Evolutionary conservation across 2,329 filamentous ascomycete species (phyloP).

Genomic region (Fusarium sp.): DNA sequence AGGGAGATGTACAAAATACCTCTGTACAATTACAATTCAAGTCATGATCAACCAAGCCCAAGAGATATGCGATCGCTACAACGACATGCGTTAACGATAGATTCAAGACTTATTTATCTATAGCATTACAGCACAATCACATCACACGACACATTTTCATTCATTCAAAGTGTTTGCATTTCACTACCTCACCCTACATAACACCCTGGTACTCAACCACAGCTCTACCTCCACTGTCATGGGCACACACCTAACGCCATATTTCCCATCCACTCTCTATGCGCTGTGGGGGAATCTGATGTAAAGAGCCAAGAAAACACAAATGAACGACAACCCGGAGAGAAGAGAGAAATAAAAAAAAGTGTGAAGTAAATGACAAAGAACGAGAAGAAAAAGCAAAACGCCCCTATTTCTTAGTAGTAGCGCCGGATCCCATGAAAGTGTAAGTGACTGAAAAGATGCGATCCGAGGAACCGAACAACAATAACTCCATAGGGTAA

Average conservation of each 20-base stretch:
- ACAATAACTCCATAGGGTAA: slow-evolving; percentile 22
- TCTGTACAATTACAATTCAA: slow-evolving; percentile 45
- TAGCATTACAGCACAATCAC: background rate
- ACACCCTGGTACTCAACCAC: slow-evolving; percentile 26
- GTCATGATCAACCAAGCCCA: slow-evolving; percentile 25
- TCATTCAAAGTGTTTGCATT: slow-evolving; percentile 48
- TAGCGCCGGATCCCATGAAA: slow-evolving; percentile 49
- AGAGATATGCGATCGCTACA: background rate
- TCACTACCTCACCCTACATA: slow-evolving; percentile 41
- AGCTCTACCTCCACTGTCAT: slow-evolving; percentile 37
- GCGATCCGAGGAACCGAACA: slow-evolving; percentile 37
- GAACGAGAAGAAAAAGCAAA: slow-evolving; percentile 34
- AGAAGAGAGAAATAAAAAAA: slow-evolving; percentile 16
- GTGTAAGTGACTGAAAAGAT: slow-evolving; percentile 32
- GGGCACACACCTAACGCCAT: slow-evolving; percentile 34
- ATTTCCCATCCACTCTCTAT: slow-evolving; percentile 28
- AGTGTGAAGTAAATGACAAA: slow-evolving; percentile 20
- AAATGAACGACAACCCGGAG: slow-evolving; percentile 32
- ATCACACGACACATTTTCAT: background rate
- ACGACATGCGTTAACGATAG: background rate
- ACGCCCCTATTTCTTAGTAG: slow-evolving; percentile 44
- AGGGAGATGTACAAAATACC: slow-evolving; percentile 44
- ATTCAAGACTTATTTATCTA: background rate
- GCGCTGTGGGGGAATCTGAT: slow-evolving; percentile 20
- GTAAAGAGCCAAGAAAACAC: slow-evolving; percentile 4